Evolutionary conservation across 495 filamentous ascomycete species (phyloP).

Genomic region (Neurospora sp.): DNA sequence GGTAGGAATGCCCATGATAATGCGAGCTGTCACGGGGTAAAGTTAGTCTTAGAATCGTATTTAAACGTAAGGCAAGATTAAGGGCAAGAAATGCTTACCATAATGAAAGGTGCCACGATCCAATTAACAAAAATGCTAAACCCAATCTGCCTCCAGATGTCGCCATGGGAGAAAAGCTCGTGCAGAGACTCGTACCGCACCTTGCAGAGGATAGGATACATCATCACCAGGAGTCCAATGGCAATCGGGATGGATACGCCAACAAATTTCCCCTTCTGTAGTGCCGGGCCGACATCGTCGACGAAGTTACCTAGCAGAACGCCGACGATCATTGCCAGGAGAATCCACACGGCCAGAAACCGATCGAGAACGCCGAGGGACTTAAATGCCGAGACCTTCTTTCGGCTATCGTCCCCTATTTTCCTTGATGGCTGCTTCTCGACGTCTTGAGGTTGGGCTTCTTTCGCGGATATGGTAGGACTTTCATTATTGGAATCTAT

Average conservation of each 20-base stretch:
- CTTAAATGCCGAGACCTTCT: slow-evolving; percentile 32
- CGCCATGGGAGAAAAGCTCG: slow-evolving; percentile 47
- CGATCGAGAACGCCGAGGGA: slow-evolving; percentile 60
- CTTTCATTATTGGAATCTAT: too few relatives aligned
- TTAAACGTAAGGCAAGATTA: neutral
- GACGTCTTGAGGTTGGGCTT: too few relatives aligned
- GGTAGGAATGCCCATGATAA: slow-evolving; percentile 80
- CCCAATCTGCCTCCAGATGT: slow-evolving; percentile 67
- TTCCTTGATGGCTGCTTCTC: neutral
- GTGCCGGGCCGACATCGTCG: slow-evolving; percentile 44
- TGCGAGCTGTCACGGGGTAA: slow-evolving; percentile 38
- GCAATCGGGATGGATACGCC: slow-evolving; percentile 74
- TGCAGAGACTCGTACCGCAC: slow-evolving; percentile 78
- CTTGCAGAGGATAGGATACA: slow-evolving; percentile 93
- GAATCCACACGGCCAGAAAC: slow-evolving; percentile 76
- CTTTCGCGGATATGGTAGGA: too few relatives aligned
- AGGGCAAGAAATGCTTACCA: slow-evolving; percentile 46
- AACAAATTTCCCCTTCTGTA: slow-evolving; percentile 63
- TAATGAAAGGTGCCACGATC: slow-evolving; percentile 81
- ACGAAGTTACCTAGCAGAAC: slow-evolving; percentile 77
- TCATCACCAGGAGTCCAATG: slow-evolving; percentile 79
- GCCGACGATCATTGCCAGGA: slow-evolving; percentile 74
- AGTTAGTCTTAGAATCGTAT: neutral
- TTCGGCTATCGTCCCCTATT: too few relatives aligned
- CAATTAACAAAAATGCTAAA: slow-evolving; percentile 81